A percentile compares a stretch with the other conserved stretches of the same genome.
phyloP scores from a whole-genome alignment of 2,329 filamentous ascomycete genomes.

The Neofusicoccum cordaticola region DNA sequence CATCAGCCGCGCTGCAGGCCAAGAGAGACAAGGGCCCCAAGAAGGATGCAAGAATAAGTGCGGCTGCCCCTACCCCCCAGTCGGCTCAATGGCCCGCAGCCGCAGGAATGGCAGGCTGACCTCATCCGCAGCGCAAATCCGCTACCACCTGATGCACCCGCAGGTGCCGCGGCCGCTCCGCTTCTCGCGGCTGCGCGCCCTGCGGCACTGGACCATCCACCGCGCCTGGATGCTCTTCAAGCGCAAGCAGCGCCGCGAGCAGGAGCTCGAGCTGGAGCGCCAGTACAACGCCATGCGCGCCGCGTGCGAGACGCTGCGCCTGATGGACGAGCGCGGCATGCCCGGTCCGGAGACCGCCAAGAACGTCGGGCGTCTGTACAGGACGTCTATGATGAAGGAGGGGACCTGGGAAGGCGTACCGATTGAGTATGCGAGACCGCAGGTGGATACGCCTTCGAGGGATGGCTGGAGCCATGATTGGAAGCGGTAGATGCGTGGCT shows the following conservation, averaged over 20 bases:
- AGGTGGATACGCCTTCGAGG: constrained; percentile 77
- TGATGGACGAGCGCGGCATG: constrained; percentile 45
- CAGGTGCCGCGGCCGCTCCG: constrained; percentile 73
- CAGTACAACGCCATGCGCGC: constrained; percentile 78
- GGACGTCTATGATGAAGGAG: constrained; percentile 87
- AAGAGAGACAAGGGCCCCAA: constrained; percentile 7
- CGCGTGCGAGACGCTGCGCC: constrained; percentile 79
- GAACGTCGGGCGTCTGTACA: constrained; percentile 71
- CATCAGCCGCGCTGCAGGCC: constrained; percentile 12
- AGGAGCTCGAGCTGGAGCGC: constrained; percentile 70
- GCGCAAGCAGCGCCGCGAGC: constrained; percentile 62
- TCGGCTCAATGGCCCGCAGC: constrained; percentile 6
- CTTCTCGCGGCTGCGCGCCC: constrained; percentile 79
- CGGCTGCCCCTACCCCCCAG: constrained; percentile 19
- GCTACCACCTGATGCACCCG: constrained; percentile 69
- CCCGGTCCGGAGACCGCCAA: constrained; percentile 46
- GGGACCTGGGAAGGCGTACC: constrained; percentile 74
- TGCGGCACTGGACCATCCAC: constrained; percentile 99
- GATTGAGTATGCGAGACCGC: constrained; percentile 82
- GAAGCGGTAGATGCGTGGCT: constrained; percentile 56
- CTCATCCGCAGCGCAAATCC: constrained; percentile 54
- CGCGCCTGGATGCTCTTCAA: constrained; percentile 86
- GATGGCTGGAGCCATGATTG: constrained; percentile 92
- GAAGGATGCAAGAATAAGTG: constrained; percentile 19
- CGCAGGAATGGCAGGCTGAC: background rate